Evolutionary conservation across 2,329 filamentous ascomycete genomes (phyloP).

Genomic region (Dothistroma pini): DNA sequence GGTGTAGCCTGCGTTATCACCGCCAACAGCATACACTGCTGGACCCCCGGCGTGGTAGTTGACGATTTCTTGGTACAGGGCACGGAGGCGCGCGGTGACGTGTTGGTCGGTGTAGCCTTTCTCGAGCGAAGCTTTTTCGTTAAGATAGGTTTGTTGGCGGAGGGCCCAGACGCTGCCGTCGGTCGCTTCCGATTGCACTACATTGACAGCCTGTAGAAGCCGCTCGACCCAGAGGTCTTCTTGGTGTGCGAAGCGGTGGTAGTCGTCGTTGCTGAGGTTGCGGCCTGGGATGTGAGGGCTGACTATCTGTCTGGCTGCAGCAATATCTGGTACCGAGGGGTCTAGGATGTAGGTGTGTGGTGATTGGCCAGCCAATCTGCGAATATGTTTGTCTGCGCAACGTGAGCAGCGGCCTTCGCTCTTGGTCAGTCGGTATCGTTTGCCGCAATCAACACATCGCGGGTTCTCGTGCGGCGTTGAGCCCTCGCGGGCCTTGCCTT

Average conservation of each 20-base stretch:
- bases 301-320: constrained; percentile 10
- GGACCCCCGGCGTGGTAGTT: constrained; percentile 15
- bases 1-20: constrained; percentile 17
- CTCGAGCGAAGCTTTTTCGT: constrained; percentile 18
- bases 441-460: constrained; percentile 9
- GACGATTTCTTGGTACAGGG: constrained; percentile 16
- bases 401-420: constrained; percentile 15
- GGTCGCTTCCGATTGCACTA: constrained; percentile 6
- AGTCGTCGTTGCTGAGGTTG: constrained; percentile 1
- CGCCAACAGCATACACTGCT: constrained; percentile 17
- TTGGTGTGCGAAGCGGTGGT: not conserved
- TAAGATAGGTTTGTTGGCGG: constrained; percentile 20
- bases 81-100: constrained; percentile 20
- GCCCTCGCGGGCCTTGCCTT: not conserved
- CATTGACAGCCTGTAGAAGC: constrained; percentile 17
- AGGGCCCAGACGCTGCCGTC: constrained; percentile 9
- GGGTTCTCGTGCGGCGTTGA: constrained; percentile 5
- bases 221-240: constrained; percentile 17
- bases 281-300: constrained; percentile 13
- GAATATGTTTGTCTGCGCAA: constrained; percentile 17
- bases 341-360: constrained; percentile 11
- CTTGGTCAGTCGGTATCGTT: constrained; percentile 6
- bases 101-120: constrained; percentile 9
- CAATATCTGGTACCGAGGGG: constrained; percentile 9
- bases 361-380: constrained; percentile 11